These are phyloP conservation scores for Wallacemonas sp. DNA, from an alignment of 208 protist species.

Conservation along the genomic window DNA sequence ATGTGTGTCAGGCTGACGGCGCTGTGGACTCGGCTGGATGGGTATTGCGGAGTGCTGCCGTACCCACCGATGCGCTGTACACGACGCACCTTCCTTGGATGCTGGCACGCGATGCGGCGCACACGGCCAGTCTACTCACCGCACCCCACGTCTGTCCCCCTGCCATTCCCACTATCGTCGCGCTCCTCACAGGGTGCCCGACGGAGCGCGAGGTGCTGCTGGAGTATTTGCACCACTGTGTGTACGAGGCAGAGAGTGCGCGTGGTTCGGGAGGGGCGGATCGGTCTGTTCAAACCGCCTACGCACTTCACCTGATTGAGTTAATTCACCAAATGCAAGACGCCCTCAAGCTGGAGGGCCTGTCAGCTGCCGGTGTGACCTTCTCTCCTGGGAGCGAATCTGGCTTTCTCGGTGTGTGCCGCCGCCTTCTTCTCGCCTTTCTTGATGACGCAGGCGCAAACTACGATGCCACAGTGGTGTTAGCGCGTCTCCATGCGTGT, in stretches of 20 bases:
- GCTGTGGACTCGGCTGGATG: conserved; percentile 27
- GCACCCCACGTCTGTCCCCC: conserved; percentile 10
- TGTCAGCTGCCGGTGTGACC: conserved; percentile 8
- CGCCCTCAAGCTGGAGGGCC: conserved; percentile 20
- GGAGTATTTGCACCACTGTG: conserved; percentile 8
- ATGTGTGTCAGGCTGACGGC: conserved; percentile 21
- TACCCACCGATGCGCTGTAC: conserved; percentile 16
- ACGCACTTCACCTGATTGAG: conserved; percentile 26
- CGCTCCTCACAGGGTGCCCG: neutral
- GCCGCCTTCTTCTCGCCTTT: conserved; percentile 37
- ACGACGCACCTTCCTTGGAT: conserved; percentile 49
- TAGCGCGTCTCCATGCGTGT: conserved; percentile 25
- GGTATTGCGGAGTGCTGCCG: conserved; percentile 16
- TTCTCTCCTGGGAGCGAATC: conserved; percentile 32
- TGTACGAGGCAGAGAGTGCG: neutral
- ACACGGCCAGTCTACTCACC: conserved; percentile 6
- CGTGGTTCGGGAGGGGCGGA: neutral
- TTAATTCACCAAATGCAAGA: conserved; percentile 25
- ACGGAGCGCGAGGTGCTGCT: neutral
- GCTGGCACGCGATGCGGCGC: conserved; percentile 19
- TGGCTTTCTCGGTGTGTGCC: conserved; percentile 40
- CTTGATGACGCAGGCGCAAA: conserved; percentile 10
- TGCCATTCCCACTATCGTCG: neutral
- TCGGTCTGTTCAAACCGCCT: conserved; percentile 14
- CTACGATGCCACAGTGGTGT: conserved; percentile 44